phyloP scores from a whole-genome alignment of 352 stramenopile species.

The Phytophthora tentaculata region DNA sequence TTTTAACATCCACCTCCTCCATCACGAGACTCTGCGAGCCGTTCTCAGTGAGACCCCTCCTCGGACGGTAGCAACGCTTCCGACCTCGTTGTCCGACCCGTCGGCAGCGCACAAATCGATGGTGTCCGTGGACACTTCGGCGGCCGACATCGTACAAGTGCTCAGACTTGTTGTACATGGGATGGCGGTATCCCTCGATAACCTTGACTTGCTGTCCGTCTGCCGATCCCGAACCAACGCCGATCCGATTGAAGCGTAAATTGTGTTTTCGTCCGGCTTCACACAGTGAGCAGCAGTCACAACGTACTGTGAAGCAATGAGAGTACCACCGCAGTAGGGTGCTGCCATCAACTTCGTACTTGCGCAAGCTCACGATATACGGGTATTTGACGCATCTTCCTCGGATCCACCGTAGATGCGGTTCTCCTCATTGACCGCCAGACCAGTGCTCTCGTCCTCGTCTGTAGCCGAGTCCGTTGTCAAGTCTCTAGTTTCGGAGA shows the following conservation, averaged over 20 bases:
- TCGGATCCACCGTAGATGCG: constrained; percentile 71
- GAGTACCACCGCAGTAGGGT: constrained; percentile 74
- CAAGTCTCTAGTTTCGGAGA: constrained; percentile 35
- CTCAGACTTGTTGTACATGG: constrained; percentile 56
- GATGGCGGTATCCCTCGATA: constrained; percentile 48
- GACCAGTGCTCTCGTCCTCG: constrained; percentile 28
- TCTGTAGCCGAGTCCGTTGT: constrained; percentile 22
- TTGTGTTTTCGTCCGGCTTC: constrained; percentile 40
- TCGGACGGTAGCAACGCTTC: constrained; percentile 57
- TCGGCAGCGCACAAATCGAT: constrained; percentile 46
- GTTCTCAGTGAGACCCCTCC: constrained; percentile 65
- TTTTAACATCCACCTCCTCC: constrained; percentile 62
- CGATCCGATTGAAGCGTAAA: constrained; percentile 66
- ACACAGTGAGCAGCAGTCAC: constrained; percentile 81
- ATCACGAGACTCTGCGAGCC: constrained; percentile 43
- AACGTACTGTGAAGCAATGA: constrained; percentile 70
- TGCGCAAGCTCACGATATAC: constrained; percentile 66
- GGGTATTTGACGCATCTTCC: constrained; percentile 56
- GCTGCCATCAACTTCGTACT: constrained; percentile 35
- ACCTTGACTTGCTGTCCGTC: constrained; percentile 64
- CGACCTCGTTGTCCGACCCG: constrained; percentile 57
- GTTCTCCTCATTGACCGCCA: constrained; percentile 46
- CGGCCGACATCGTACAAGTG: constrained; percentile 65
- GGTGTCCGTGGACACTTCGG: constrained; percentile 33
- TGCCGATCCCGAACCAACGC: constrained; percentile 43